Base-by-base conservation (phyloP, 768 basidiomycete genomes). In the Leccinum subgranulosum region DNA sequence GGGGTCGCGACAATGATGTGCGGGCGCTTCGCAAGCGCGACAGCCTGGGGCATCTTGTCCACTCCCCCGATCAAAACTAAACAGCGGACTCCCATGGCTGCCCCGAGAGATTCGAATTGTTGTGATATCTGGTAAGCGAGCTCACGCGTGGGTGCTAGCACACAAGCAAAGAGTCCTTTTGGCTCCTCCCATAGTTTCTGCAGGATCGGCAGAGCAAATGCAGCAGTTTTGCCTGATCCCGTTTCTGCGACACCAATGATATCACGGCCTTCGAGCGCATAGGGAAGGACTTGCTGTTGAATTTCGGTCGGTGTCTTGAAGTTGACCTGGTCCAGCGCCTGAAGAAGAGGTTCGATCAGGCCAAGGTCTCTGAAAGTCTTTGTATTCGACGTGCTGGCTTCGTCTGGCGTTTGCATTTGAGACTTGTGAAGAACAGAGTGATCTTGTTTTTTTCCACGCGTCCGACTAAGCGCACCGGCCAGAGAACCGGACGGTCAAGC, bases 171-270 rank as follows among this genome's bases (percentile, higher is more conserved):
- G 41, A 96, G 81, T 21, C 93, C 91, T 67, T 88, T 88, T 48
- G 97, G 97, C 29, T 95, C 90, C 50, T 94, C 90, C 94, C 94
- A 98, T 72, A 98, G 75, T 64, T 92, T 92, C 73, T 99, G 97
- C 34, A 99, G 76, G 57, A 99, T 96, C 2, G 97, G 97, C 6
- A 98, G 76, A 25, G 92, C 94, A 74, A 98, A 98, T 21, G 97
- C 95, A 15, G 94, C 96, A 0, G 97, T 98, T 78, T 99, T 98
- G 64, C 96, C 97, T 12, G 92, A 94, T 29, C 97, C 97, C 10
- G 97, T 99, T 63, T 92, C 87, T 31, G 97, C 97, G n/a, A 99
- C 89, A 19, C 97, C 97, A 57, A 99, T 98, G 63, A 99, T 92
- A 76, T 99, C 97, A 66, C 88, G 85, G 0, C 94, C 95, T 70